Evolutionary conservation across 192 early-diverging fungal genomes (phyloP).

Genomic region (Linnemannia hyalina): DNA sequence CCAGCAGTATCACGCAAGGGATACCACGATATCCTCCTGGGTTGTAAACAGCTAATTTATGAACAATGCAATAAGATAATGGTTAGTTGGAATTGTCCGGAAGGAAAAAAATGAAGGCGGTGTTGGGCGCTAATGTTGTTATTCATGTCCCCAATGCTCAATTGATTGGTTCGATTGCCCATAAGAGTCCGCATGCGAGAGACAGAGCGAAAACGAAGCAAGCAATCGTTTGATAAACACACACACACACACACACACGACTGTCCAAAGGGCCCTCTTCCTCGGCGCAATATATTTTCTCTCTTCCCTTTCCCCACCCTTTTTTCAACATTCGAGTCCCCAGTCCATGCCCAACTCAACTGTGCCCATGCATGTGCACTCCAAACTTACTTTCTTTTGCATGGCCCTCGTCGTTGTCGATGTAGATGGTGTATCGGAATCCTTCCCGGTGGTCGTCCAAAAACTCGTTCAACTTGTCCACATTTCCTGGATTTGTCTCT

Average conservation of each 20-base stretch:
- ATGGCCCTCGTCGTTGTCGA: conserved; percentile 41
- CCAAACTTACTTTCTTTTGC: conserved; percentile 46
- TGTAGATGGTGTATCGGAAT: conserved; percentile 42
- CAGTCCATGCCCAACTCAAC: too few species aligned
- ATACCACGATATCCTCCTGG: conserved; percentile 46
- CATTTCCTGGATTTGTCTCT: conserved; percentile 15
- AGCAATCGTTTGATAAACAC: too few species aligned
- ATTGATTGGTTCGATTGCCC: neutral
- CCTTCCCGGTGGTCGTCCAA: conserved; percentile 24
- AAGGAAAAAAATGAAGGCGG: neutral
- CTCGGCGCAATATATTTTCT: neutral
- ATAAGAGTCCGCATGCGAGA: neutral
- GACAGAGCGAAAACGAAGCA: neutral
- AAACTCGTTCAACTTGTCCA: conserved; percentile 19
- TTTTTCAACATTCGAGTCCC: too few species aligned
- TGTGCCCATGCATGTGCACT: neutral
- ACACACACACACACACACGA: too few species aligned
- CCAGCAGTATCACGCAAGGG: conserved; percentile 38
- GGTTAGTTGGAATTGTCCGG: neutral
- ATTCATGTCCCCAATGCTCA: neutral
- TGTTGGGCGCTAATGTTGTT: neutral
- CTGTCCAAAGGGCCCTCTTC: neutral
- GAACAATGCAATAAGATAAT: neutral
- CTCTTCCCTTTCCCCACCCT: neutral
- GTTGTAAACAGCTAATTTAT: conserved; percentile 39